Base-by-base conservation (phyloP, 2,329 filamentous ascomycete species). In the Cercospora brassicicola region DNA sequence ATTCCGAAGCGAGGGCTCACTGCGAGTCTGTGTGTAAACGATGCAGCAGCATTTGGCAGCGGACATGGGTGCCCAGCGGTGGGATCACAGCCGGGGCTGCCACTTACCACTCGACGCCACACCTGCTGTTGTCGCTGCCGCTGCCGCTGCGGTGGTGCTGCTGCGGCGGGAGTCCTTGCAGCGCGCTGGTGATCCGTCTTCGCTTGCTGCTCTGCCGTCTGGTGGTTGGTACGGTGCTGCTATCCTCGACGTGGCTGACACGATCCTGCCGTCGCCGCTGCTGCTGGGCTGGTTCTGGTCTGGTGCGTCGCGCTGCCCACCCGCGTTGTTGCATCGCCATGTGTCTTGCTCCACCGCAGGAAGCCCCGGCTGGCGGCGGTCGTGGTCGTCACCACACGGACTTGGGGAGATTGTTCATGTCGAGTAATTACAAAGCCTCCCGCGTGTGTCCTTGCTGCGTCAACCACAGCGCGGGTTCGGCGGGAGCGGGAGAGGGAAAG, bases 61-160 rank as follows among this genome's bases (percentile, higher is more conserved):
- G 10, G 31, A 39, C 62, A 56, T 64, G 61, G 51, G 28, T 42
- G 18, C 48, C n/a, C 53, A 57, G 53, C 20, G 6, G n/a, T 39
- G 28, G 48, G 45, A 39, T 51, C 28, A 6, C 26, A 51, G 59
- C 59, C 36, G 62, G 61, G 45, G 7, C 26, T 56, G 62, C 62
- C 48, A 64, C 48, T 64, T 64, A 64, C 48, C 62, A 57, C 62
- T 42, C 45, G 26, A 56, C 62, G 62, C 62, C 62, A 64, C 62
- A 64, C 31, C 26, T 56, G 60, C 10, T 51, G 45, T 9, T n/a
- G 26, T 33, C 42, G 42, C 42, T 23, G 42, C 5, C 42, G 42
- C 42, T 48, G 42, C 8, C 42, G 18, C 42, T 48, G 42, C 42
- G 42, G n/a, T 18, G 60, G 28, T 56, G 62, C 62, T 64, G 62